Base-by-base conservation (phyloP, 441 rosid genomes). In the Erodium chrysanthum region DNA sequence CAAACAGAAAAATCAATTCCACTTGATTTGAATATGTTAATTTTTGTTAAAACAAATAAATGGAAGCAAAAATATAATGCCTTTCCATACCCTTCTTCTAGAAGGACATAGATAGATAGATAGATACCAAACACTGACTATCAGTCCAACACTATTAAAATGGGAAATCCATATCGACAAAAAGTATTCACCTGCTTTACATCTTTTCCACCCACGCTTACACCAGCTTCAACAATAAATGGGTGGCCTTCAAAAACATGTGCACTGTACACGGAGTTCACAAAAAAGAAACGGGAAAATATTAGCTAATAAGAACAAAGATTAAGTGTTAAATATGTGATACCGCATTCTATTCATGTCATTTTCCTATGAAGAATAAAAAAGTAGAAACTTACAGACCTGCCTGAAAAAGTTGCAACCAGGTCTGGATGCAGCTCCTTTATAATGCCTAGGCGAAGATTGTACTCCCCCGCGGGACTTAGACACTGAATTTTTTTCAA, bases 201-300 rank as follows among this genome's bases (percentile, higher is more conserved):
- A 77, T 89, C 92, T 81, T 88, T 89, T 77, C 98, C 98, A 18
- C 97, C 97, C 52, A 94, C 73, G 74, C 98, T 94, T 52, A 91
- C 96, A 73, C 97, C 98, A 81, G 98, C 98, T 86, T 94, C 98
- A 66, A 94, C 96, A 75, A 91, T 79, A 75, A 94, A 94, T 2
- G 98, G 98, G 79, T 94, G 98, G 61, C 97, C 98, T 82, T 94
- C 98, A 66, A 91, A 94, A 67, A 94, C 96, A 84, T 94, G 98
- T 74, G 98, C 97, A 84, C 98, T 94, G 85, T 74, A 74, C 69
- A 64, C 18, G 66, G 69, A 67, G 74, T 66, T 64, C 23, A 66
- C 27, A 69, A 67, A 69, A 70, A 73, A 42, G 73, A 62, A 70
- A 67, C 31, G 65, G 48, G 29, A 25, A 25, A 25, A 25, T 25